Conservation (phyloP, 2,329 filamentous ascomycete genomes). For the Penicillium sp. region DNA sequence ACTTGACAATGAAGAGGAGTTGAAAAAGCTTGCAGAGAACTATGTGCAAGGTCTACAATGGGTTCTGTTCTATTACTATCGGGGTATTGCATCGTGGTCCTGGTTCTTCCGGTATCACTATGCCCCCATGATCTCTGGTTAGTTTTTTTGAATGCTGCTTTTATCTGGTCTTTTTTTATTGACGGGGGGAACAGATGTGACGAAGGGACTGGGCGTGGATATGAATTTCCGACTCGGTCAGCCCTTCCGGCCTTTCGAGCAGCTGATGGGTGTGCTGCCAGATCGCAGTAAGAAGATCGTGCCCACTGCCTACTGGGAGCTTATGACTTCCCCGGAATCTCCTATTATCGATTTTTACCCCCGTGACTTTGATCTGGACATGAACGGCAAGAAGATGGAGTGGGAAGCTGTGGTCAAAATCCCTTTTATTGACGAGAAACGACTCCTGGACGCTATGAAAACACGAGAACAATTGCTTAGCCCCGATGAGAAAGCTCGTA, state of each 20-base stretch:
- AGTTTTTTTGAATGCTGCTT: constrained; percentile 21
- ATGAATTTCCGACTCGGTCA: constrained; percentile 92
- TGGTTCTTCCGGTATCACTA: constrained; percentile 99
- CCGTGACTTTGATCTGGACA: constrained; percentile 92
- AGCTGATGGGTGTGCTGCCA: constrained; percentile 96
- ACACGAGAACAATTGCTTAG: constrained; percentile 77
- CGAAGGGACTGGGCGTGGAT: constrained; percentile 80
- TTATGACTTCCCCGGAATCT: constrained; percentile 88
- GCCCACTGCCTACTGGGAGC: constrained; percentile 76
- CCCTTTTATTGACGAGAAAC: constrained; percentile 92
- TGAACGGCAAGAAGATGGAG: constrained; percentile 99
- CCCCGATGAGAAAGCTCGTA: constrained; percentile 75
- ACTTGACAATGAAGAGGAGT: constrained; percentile 73
- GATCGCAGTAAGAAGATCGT: constrained; percentile 98
- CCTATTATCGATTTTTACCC: constrained; percentile 98
- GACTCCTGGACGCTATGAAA: constrained; percentile 80
- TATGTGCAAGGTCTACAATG: constrained; percentile 97
- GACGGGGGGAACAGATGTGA: constrained; percentile 63
- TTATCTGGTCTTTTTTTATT: constrained; percentile 15
- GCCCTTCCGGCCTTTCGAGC: constrained; percentile 91
- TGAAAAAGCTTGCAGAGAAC: constrained; percentile 84
- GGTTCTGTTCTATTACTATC: constrained; percentile 98
- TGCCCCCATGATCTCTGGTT: constrained; percentile 89
- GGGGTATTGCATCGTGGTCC: constrained; percentile 94
- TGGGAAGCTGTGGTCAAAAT: constrained; percentile 99